Base-by-base conservation (phyloP, 805 yeast species). In the Monosporozyma siamensis region DNA sequence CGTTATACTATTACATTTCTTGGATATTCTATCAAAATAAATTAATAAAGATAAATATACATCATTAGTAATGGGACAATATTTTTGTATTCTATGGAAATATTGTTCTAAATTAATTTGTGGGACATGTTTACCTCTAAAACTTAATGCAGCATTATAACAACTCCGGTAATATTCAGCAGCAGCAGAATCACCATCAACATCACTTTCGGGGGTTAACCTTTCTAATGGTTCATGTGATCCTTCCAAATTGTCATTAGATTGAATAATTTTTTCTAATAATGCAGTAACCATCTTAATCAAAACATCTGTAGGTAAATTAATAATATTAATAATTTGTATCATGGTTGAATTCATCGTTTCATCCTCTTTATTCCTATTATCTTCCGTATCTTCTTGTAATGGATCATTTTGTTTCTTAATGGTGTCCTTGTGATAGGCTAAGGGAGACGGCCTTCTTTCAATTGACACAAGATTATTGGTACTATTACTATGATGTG, bases 11-110 rank as follows among this genome's bases (percentile, higher is more conserved):
- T 61, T 59, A 49, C 61, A 54, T 48, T 85, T 73, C 56, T 85
- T 85, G 15, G 95, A 92, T 36, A 90, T 87, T 48, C 97, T 69
- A 64, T 92, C 99, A 66, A 92, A 88, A 62, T 92, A 92, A 24
- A 92, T 97, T 53, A 92, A 70, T 27, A 92, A 66, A 30, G 95
- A 81, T 38, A 92, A 67, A 62, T 89, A 92, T 26, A 92, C 97
- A 60, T 92, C 97, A 63, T 90, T 90, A 2, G 98, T 89, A n/a
- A 92, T 92, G 0, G 99, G 97, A 62, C 99, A 92, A 65, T 92
- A 92, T 64, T 90, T 90, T 59, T 90, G 75, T 23, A 92, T 90
- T 57, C 98, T 78, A 34, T 86, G 75, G 46, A 92, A 71, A 59
- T 92, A 92, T 17, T 95, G 92, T 54, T 87, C 88, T 38, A 92